Evolutionary conservation across 768 basidiomycete genomes (phyloP), one percentile per base, ranked within the genome.

Genomic region (Glaciozyma antarctica): DNA sequence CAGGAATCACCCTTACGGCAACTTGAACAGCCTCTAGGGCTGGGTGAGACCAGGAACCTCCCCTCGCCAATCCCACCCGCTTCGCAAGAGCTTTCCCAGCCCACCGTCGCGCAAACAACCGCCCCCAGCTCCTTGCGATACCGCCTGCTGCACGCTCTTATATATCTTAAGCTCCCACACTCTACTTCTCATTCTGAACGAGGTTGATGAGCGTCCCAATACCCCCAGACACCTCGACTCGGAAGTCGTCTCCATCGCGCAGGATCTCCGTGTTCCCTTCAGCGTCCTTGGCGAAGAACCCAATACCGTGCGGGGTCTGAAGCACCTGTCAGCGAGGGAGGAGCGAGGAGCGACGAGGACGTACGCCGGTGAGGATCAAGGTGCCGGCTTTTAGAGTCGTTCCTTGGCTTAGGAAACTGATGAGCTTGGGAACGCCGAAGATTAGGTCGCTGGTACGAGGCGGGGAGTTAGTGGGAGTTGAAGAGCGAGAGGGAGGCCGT

Each of bases 361-460:
- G 69, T 64, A 48, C 71, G 67, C 78, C 78, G 5, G 77, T 78
- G 43, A 78, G 63, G 66, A 79, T 78, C 34, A 79, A 34, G 13
- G 76, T 76, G 2, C 78, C 78, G 28, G 75, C 66, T 15, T 66
- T 67, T 12, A 78, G 68, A 0, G 77, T 78, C 2, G 78, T 77
- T 2, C 78, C 78, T 60, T 77, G 75, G 0, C 76, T 77, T 30
- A 77, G 66, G 72, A 75, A 75, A 3, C 77, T 73, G 44, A 77
- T 67, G 61, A 76, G 73, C 62, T 75, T 71, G 38, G 75, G 70
- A 2, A 77, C 64, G n/a, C 73, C 67, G 64, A 78, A 78, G 73
- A 78, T 78, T 13, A 78, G 63, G 62, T 77, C 77, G 62, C 77
- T 78, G 62, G 7, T n/a, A 49, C 8, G 15, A 41, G 51, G 38